Base-by-base conservation (phyloP, 352 stramenopile species). In the Blastocystis sp. region DNA sequence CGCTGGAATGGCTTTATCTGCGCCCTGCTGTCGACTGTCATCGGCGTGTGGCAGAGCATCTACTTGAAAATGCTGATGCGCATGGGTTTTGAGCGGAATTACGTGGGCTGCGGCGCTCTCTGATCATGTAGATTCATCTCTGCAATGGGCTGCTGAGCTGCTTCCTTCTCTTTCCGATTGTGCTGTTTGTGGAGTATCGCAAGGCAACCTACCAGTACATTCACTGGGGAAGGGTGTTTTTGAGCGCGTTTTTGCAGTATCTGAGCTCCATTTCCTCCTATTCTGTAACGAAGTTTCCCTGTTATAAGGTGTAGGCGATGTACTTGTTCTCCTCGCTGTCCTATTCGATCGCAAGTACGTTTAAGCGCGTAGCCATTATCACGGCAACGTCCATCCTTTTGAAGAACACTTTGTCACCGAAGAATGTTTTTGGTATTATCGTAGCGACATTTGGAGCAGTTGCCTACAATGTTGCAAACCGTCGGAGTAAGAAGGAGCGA, bases 1-100 rank as follows among this genome's bases (percentile, higher is more conserved):
- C 75, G 76, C 55, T 76, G 37, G 54, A 59, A 53, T 41, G 78
- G 78, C n/a, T 89, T 89, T 65, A 55, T 89, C 11, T 64, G 78
- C 47, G 78, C 78, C 34, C 53, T 89, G 11, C 20, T 89, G 1
- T 89, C 78, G 5, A 79, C 63, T 4, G 34, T 89, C 59, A 45
- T 89, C 30, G 66, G 78, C 45, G 78, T 89, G 6, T 89, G 78
- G 78, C 78, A 89, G 62, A 89, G 78, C 45, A 53, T 89, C 43
- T 89, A 89, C 47, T 11, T 89, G 34, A 89, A 89, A 54, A 89
- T 89, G 78, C 64, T 89, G 53, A 89, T 89, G 66, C 63, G 50
- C 18, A 62, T 76, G 34, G 78, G 78, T 9, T 20, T 89, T 8
- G 78, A 89, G 39, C 73, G 59, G n/a, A 89, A 89, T 43, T 89